Evolutionary conservation across 1,284 basidiomycete genomes (phyloP).

Genomic region (Polyporus tsugae): DNA sequence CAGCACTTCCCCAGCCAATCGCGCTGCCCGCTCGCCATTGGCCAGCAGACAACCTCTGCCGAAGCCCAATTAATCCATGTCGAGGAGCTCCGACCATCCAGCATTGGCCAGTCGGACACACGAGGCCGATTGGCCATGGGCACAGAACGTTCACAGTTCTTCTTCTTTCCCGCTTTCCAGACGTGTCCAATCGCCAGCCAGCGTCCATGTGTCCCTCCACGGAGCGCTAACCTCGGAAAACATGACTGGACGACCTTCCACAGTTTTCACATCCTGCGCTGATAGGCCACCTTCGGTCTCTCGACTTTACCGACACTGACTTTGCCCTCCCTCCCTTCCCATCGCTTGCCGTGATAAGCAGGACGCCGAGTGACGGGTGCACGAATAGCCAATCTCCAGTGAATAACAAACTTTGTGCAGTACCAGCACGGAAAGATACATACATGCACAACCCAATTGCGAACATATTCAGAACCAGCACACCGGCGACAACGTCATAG

Average conservation of each 20-base stretch:
- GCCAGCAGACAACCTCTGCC: conserved; percentile 5
- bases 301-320: background rate
- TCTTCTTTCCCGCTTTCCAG: conserved; percentile 15
- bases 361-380: background rate
- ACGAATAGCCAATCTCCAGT: background rate
- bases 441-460: background rate
- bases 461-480: background rate
- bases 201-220: conserved; percentile 1
- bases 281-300: background rate
- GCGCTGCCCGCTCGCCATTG: background rate
- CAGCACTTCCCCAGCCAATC: conserved; percentile 4
- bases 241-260: conserved; percentile 1
- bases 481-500: background rate
- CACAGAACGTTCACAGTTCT: background rate
- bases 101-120: background rate
- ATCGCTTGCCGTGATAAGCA: background rate
- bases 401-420: background rate
- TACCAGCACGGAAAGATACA: background rate
- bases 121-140: conserved; percentile 3
- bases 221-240: conserved; percentile 9
- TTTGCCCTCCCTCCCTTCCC: background rate
- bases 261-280: conserved; percentile 2
- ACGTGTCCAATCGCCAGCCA: background rate
- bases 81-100: conserved; percentile 1
- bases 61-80: conserved; percentile 8